Conservation (phyloP, 2,329 filamentous ascomycete species). For the Fusarium nurragi region DNA sequence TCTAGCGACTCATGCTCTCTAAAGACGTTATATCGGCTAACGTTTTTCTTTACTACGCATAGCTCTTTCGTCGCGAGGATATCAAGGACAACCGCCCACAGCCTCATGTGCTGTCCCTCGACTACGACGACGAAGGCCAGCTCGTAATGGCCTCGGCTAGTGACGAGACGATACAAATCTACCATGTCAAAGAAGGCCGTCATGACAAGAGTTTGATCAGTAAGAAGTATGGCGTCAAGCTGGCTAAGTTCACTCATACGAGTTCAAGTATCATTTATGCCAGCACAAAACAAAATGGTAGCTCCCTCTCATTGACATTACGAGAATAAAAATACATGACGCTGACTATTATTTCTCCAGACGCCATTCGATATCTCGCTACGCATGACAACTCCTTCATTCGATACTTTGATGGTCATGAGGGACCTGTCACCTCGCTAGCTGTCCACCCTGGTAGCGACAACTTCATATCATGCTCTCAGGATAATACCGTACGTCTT, state of each 20-base stretch:
- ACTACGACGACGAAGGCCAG: slow-evolving; percentile 96
- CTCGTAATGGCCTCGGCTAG: slow-evolving; percentile 89
- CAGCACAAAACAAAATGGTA: slow-evolving; percentile 92
- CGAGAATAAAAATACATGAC: background rate
- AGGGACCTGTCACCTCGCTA: slow-evolving; percentile 82
- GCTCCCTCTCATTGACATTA: slow-evolving; percentile 26
- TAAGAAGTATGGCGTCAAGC: slow-evolving; percentile 96
- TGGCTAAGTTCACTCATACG: slow-evolving; percentile 94
- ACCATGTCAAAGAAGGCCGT: slow-evolving; percentile 90
- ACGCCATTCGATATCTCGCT: slow-evolving; percentile 85
- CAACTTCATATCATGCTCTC: slow-evolving; percentile 89
- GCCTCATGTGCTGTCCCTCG: slow-evolving; percentile 83
- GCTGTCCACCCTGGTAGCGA: slow-evolving; percentile 87
- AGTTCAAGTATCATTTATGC: slow-evolving; percentile 93
- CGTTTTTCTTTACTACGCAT: background rate
- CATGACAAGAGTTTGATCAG: slow-evolving; percentile 89
- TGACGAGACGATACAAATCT: slow-evolving; percentile 95
- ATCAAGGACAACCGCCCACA: slow-evolving; percentile 61
- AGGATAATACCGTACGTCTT: slow-evolving; percentile 89
- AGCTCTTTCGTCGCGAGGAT: slow-evolving; percentile 68
- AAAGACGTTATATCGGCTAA: background rate
- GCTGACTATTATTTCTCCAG: slow-evolving; percentile 50
- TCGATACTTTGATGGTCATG: slow-evolving; percentile 94
- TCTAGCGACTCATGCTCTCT: background rate
- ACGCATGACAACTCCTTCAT: slow-evolving; percentile 97